Base-by-base conservation (phyloP, 345 rosid genomes). In the Ceriops tagal region DNA sequence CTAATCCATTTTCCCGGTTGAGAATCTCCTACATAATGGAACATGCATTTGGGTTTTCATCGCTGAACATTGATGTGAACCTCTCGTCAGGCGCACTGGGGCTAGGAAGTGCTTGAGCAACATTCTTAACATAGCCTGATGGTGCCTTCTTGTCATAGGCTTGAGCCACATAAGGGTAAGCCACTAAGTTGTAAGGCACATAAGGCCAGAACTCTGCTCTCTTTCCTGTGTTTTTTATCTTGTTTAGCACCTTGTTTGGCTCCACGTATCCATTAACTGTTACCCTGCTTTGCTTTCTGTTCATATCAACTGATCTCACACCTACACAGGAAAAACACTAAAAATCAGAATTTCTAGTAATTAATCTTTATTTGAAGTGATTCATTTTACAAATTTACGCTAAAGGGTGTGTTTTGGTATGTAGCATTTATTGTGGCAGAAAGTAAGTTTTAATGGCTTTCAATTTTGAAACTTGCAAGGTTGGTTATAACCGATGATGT, bases 61-160 rank as follows among this genome's bases (percentile, higher is more conserved):
- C 88, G 47, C 88, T 85, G 57, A 85, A 85, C 74, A 82, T 63
- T n/a, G 75, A 2, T 1, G 75, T 55, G 61, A 75, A 28, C 58
- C 16, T 70, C 53, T 85, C 83, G 22, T 67, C 80, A 3, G 79
- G 1, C 1, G 73, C 83, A 31, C 62, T 62, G 1, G 86, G 83
- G 66, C 62, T 70, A 9, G 79, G 68, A 31, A 77, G 76, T 1
- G 89, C 81, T 51, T 83, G 86, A 7, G 62, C 74, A n/a, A 61
- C 85, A 46, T 85, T 77, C 79, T 20, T 83, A 1, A 85, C 86
- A 43, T 68, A 83, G 4, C 89, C 89, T 4, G 86, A 21, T 1
- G 89, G 89, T 2, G 89, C 89, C 39, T 72, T 85, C 79, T 83
- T 85, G 71, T 85, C 89, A 62, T 85, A 85, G 55, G 85, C 83